Conservation (phyloP, 768 basidiomycete species). For the Lentinus tigrinus region DNA sequence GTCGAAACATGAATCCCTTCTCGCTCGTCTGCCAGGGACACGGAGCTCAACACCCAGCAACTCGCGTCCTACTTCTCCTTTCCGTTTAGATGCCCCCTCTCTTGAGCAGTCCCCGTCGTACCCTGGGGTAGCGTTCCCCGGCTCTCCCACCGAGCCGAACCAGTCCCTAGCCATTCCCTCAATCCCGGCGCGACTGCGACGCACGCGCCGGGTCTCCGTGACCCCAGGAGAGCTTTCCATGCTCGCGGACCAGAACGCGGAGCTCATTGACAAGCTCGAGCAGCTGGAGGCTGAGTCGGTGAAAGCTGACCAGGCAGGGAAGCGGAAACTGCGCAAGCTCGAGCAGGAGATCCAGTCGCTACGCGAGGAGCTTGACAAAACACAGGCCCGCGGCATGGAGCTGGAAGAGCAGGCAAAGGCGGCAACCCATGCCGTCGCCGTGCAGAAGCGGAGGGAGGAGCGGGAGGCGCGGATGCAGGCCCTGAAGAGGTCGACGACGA, state of each 20-base stretch:
- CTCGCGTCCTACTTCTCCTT: slow-evolving; percentile 22
- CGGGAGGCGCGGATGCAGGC: slow-evolving; percentile 50
- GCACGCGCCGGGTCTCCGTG: slow-evolving; percentile 52
- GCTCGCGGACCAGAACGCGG: slow-evolving; percentile 81
- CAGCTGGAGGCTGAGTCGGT: slow-evolving; percentile 69
- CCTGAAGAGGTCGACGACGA: slow-evolving; percentile 34
- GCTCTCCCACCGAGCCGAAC: not conserved
- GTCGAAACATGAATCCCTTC: slow-evolving; percentile 67
- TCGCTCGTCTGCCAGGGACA: slow-evolving; percentile 52
- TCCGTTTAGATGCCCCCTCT: slow-evolving; percentile 8
- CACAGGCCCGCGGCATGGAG: slow-evolving; percentile 68
- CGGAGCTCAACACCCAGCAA: slow-evolving; percentile 22
- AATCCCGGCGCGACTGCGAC: slow-evolving; percentile 13
- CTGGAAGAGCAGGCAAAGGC: slow-evolving; percentile 64
- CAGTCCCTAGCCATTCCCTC: slow-evolving; percentile 8
- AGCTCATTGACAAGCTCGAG: slow-evolving; percentile 74
- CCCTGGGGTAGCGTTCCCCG: slow-evolving; percentile 8
- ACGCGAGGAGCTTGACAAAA: slow-evolving; percentile 72
- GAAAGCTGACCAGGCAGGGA: slow-evolving; percentile 64
- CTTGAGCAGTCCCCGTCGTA: slow-evolving; percentile 2
- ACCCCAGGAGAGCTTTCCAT: slow-evolving; percentile 66
- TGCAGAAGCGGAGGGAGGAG: slow-evolving; percentile 39
- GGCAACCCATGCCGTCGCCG: slow-evolving; percentile 29
- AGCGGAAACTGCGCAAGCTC: slow-evolving; percentile 65
- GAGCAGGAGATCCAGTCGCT: slow-evolving; percentile 80